Evolutionary conservation across 768 basidiomycete genomes (phyloP).

Genomic region (Lactarius vividus): DNA sequence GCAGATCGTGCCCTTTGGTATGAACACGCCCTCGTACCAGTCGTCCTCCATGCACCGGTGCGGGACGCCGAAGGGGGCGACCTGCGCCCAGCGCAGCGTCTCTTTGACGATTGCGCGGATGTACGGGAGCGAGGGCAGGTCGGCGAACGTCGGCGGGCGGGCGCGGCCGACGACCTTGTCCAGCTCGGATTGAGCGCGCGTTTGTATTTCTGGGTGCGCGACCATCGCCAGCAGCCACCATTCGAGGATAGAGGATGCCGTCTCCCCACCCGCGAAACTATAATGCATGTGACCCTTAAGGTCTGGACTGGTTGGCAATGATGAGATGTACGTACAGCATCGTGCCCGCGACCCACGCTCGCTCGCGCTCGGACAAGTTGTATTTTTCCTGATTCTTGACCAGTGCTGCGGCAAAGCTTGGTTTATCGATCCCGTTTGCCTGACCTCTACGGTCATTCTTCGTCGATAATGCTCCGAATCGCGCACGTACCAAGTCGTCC

Average conservation of each 20-base stretch:
- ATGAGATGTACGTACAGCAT: constrained; percentile 19
- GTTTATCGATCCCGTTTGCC: constrained; percentile 6
- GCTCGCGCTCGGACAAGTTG: constrained; percentile 16
- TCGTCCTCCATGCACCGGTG: constrained; percentile 8
- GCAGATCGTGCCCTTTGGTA: constrained; percentile 16
- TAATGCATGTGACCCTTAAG: not conserved
- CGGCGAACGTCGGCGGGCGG: constrained; percentile 39
- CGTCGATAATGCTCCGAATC: too few relatives aligned
- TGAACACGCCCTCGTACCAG: constrained; percentile 21
- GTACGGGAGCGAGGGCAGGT: constrained; percentile 37
- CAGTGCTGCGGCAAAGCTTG: constrained; percentile 11
- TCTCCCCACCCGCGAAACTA: not conserved
- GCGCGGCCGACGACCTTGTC: constrained; percentile 37
- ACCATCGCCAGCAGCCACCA: constrained; percentile 42
- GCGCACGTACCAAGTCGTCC: too few relatives aligned
- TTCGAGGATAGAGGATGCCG: constrained; percentile 28
- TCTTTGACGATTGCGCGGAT: constrained; percentile 38
- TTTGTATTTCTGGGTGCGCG: constrained; percentile 38
- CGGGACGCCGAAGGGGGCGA: constrained; percentile 29
- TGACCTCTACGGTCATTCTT: not conserved
- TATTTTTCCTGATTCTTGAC: constrained; percentile 6
- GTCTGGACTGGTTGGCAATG: not conserved
- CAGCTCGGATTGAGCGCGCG: constrained; percentile 42
- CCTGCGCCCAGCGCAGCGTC: constrained; percentile 31
- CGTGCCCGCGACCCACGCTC: constrained; percentile 20